Evolutionary conservation across 1,284 basidiomycete species (phyloP), one percentile per base, ranked within the genome.

Genomic region (Phaffia rhodozyma): DNA sequence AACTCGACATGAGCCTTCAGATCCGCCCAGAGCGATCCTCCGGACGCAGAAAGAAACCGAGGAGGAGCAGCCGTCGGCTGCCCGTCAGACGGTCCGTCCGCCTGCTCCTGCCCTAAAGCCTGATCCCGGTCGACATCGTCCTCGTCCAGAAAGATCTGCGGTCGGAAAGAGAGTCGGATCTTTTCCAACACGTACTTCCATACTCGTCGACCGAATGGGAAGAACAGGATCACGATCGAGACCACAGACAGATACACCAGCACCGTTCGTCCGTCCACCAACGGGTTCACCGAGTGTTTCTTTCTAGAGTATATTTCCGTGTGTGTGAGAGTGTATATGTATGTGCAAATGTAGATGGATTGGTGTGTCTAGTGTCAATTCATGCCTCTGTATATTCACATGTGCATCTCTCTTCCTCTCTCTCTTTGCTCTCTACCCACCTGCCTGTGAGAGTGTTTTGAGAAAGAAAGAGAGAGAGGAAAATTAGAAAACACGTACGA

Each of bases 171-270:
- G 23, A 60, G 4, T 9, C 9, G 4, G 5, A 9, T 34, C 32
- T 34, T 34, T 34, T 34, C 32, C 32, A 9, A 34, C 9, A 9
- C 32, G 32, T 34, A 34, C 32, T 5, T 9, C 32, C 32, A 34
- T 9, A 9, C 32, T 34, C 32, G 32, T 9, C 9, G 32, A 34
- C 50, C 5, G 9, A 55, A 59, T 11, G 53, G 58, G 48, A 65
- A 23, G 30, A 57, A 32, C 47, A 65, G 30, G 47, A 65, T 2
- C 25, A 48, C 5, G 47, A 65, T 25, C 6, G 63, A 65, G 53
- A 60, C 20, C 23, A 60, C 23, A 30, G 58, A 27, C 32, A 65
- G 54, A 29, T 60, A 56, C 58, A 60, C 43, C 48, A 60, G 58
- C 2, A 7, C 9, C 1, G 58, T 65, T n/a, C 63, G 52, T 21